phyloP scores from a whole-genome alignment of 305 asterid species.

The Fraxinus greggii region DNA sequence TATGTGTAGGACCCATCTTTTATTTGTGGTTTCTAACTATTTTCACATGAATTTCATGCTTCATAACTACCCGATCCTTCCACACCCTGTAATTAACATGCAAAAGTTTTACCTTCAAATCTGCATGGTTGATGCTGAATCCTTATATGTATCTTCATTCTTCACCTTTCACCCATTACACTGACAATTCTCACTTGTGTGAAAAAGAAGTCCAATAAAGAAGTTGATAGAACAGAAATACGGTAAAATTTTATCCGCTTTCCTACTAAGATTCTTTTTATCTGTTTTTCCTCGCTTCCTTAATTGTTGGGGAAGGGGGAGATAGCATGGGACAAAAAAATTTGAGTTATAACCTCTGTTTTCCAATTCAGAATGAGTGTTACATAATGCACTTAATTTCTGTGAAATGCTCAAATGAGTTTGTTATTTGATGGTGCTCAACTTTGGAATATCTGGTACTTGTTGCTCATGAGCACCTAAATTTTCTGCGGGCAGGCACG shows the following conservation, averaged over 20 bases:
- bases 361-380: neutral
- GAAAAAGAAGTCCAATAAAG: neutral
- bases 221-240: neutral
- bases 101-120: neutral
- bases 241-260: neutral
- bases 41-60: constrained; percentile 6
- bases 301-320: neutral
- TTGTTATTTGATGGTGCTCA: constrained; percentile 4
- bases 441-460: constrained; percentile 20
- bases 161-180: neutral
- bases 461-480: constrained; percentile 20
- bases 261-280: constrained; percentile 3
- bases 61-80: neutral
- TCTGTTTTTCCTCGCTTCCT: neutral
- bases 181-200: neutral
- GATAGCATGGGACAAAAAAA: neutral
- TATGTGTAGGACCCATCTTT: neutral
- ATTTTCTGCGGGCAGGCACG: constrained; percentile 67
- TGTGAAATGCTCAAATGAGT: neutral
- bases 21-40: neutral
- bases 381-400: constrained; percentile 13
- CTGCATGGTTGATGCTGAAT: constrained; percentile 7
- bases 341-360: neutral
- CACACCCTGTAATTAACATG: neutral
- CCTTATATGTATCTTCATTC: constrained; percentile 11